A percentile compares a stretch with the other conserved stretches of the same genome.
These are phyloP conservation scores for Capsaspora owczarzaki DNA, from an alignment of 78 protist genomes.

Conservation along the genomic window DNA sequence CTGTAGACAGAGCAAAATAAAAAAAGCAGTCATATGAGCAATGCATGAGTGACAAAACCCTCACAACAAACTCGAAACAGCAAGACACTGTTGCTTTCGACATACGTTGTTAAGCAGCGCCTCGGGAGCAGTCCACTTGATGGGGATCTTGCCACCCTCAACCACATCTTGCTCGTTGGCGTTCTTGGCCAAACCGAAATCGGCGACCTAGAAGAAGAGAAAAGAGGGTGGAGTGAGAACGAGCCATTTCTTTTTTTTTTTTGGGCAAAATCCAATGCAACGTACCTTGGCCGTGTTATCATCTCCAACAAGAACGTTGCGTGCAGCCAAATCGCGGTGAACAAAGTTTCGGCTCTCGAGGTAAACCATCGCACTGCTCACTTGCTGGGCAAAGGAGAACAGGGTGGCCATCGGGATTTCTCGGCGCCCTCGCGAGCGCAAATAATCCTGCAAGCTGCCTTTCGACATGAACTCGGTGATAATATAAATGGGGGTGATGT, in stretches of 20 bases:
- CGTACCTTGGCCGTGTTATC: neutral
- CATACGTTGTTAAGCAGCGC: neutral
- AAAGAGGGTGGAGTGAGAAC: no score
- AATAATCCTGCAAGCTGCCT: neutral
- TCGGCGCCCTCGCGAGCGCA: conserved; percentile 8
- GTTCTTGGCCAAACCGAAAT: neutral
- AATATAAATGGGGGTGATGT: neutral
- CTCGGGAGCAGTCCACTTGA: conserved; percentile 37
- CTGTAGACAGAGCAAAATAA: no score
- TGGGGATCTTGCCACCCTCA: conserved; percentile 14
- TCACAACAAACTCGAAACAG: no score
- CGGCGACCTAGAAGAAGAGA: neutral
- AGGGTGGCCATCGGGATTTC: neutral
- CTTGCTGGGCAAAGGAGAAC: neutral
- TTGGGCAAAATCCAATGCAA: neutral
- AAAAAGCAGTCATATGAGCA: no score
- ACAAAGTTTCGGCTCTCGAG: neutral
- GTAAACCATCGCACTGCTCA: neutral
- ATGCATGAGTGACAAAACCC: no score
- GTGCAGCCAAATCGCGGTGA: conserved; percentile 16
- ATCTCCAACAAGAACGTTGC: conserved; percentile 1
- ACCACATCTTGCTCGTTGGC: neutral
- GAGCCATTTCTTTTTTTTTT: no score
- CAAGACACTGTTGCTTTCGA: no score
- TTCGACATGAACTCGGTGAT: neutral